Evolutionary conservation across 371 early-diverging fungal genomes (phyloP).

Genomic region (Mortierella sp.): DNA sequence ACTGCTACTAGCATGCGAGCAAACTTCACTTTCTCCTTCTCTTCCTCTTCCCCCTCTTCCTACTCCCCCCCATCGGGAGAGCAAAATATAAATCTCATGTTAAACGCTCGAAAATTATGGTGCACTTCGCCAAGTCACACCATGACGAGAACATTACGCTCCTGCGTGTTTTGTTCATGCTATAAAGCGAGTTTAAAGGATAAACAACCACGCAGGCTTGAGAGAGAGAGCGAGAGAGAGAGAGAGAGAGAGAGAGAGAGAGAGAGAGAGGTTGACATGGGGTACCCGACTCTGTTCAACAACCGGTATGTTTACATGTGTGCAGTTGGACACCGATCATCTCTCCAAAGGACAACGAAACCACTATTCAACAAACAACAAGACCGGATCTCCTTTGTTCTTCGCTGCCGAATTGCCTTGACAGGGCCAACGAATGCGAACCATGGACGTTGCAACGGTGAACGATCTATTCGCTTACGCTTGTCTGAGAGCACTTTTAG

Average conservation of each 20-base stretch:
- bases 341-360: neutral
- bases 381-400: neutral
- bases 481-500: neutral
- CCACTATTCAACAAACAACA: neutral
- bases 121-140: too few species aligned
- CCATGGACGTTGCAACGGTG: neutral
- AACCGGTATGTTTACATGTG: neutral
- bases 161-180: too few species aligned
- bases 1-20: too few species aligned
- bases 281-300: neutral
- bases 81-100: too few species aligned
- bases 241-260: too few species aligned
- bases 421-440: neutral
- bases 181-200: too few species aligned
- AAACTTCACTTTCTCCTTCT: too few species aligned
- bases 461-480: neutral
- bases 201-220: neutral
- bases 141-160: too few species aligned
- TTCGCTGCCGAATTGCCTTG: neutral
- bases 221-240: neutral
- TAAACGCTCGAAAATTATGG: too few species aligned
- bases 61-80: too few species aligned
- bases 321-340: neutral
- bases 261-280: neutral
- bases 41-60: too few species aligned